Evolutionary conservation across 768 basidiomycete genomes (phyloP).

Genomic region (Mycena alexandri): DNA sequence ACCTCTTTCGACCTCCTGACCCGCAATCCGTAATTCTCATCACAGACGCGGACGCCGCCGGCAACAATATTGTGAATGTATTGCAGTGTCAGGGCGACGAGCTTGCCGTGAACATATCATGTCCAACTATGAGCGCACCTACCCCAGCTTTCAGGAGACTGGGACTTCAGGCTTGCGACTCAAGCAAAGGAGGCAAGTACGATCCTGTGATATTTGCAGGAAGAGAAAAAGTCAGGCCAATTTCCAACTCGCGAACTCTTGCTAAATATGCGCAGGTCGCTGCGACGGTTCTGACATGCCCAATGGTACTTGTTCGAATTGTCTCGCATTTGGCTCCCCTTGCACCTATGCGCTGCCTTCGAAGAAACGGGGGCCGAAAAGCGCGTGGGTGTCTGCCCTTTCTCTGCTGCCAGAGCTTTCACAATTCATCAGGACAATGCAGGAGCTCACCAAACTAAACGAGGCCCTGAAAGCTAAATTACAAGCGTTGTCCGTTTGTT

Average conservation of each 20-base stretch:
- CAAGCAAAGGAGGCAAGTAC: not conserved
- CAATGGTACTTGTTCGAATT: conserved; percentile 18
- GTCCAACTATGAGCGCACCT: no score
- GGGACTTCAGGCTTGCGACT: no score
- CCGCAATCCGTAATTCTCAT: no score
- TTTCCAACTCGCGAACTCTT: no score
- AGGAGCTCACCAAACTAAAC: conserved; percentile 44
- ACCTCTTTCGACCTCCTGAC: no score
- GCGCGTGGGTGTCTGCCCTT: not conserved
- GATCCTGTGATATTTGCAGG: conserved; percentile 21
- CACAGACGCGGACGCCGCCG: no score
- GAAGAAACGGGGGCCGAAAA: conserved; percentile 26
- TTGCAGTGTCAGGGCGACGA: no score
- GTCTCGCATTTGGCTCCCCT: conserved; percentile 17
- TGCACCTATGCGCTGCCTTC: conserved; percentile 24
- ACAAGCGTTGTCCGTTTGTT: conserved; percentile 7
- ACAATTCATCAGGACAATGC: not conserved
- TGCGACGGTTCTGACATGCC: conserved; percentile 26
- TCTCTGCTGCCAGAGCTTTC: not conserved
- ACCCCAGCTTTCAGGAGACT: no score
- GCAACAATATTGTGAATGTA: no score
- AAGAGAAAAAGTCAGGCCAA: conserved; percentile 13
- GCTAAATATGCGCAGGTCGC: conserved; percentile 15
- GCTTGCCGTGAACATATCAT: no score
- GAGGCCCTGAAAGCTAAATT: conserved; percentile 6